Percentiles rank a stretch among this genome's conserved stretches.
phyloP scores from a whole-genome alignment of 306 rosid species.

The Quercus parvula region DNA sequence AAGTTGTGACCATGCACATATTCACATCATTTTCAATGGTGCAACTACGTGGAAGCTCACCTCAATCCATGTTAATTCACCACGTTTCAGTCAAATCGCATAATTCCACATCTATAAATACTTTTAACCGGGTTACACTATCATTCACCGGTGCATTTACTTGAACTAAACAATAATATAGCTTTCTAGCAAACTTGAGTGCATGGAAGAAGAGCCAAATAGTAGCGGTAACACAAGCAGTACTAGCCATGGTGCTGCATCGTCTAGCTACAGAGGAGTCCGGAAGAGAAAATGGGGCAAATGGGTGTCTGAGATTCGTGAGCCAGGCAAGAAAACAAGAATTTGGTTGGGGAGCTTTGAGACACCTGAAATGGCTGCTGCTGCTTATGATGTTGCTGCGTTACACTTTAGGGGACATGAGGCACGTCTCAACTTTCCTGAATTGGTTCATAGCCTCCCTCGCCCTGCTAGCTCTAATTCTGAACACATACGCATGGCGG shows the following conservation, averaged over 20 bases:
- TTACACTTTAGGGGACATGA: slow-evolving; percentile 66
- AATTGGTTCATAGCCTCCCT: slow-evolving; percentile 50
- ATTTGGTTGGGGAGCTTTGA: slow-evolving; percentile 92
- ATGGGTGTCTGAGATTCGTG: slow-evolving; percentile 95
- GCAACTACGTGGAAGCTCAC: slow-evolving; percentile 63
- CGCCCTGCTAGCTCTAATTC: slow-evolving; percentile 56
- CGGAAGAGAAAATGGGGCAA: slow-evolving; percentile 99
- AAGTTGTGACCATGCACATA: not conserved
- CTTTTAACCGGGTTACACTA: slow-evolving; percentile 1
- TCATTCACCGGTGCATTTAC: slow-evolving; percentile 11
- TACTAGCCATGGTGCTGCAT: slow-evolving; percentile 34
- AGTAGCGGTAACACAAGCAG: not conserved
- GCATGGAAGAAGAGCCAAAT: slow-evolving; percentile 43
- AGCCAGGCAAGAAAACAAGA: slow-evolving; percentile 77
- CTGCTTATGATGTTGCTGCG: slow-evolving; percentile 88
- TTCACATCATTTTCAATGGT: not conserved
- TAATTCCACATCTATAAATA: slow-evolving; percentile 53
- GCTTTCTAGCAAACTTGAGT: not conserved
- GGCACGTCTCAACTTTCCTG: slow-evolving; percentile 72
- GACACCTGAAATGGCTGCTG: slow-evolving; percentile 81
- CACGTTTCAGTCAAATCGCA: slow-evolving; percentile 21
- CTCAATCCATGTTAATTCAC: not conserved
- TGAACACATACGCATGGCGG: slow-evolving; percentile 77
- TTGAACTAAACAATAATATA: not conserved
- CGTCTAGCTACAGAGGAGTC: slow-evolving; percentile 74